Conservation (phyloP, 495 filamentous ascomycete genomes). For the Penicillium waksmanii region DNA sequence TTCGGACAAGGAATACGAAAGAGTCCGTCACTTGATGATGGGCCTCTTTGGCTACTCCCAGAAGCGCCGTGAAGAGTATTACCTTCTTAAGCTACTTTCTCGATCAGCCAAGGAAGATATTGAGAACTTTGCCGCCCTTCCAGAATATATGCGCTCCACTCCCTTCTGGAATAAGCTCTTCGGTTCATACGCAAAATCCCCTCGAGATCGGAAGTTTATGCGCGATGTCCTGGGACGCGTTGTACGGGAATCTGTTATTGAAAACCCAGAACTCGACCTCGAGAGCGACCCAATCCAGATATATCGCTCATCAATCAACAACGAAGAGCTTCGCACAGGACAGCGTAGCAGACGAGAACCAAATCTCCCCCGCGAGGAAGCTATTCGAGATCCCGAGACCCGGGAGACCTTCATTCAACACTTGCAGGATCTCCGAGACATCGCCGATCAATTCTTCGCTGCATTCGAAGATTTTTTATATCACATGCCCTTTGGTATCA, state of each 20-base stretch:
- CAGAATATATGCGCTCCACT: slow-evolving; percentile 86
- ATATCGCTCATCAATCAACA: slow-evolving; percentile 90
- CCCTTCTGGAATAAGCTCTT: slow-evolving; percentile 93
- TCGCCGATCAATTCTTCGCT: slow-evolving; percentile 84
- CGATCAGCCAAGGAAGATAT: slow-evolving; percentile 86
- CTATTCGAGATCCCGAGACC: slow-evolving; percentile 91
- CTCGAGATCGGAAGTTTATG: slow-evolving; percentile 89
- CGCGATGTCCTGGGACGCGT: slow-evolving; percentile 80
- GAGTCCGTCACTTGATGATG: slow-evolving; percentile 93
- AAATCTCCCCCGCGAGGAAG: slow-evolving; percentile 85
- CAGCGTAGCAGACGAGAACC: slow-evolving; percentile 75
- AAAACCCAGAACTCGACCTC: slow-evolving; percentile 85
- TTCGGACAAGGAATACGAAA: slow-evolving; percentile 88
- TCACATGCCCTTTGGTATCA: slow-evolving; percentile 90
- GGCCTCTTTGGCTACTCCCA: slow-evolving; percentile 96
- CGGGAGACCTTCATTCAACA: slow-evolving; percentile 90
- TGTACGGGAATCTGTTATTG: slow-evolving; percentile 85
- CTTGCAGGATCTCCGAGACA: slow-evolving; percentile 88
- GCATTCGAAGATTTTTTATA: slow-evolving; percentile 80
- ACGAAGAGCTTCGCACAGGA: slow-evolving; percentile 93
- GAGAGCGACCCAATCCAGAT: slow-evolving; percentile 99
- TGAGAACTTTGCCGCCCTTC: slow-evolving; percentile 68
- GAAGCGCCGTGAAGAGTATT: slow-evolving; percentile 95
- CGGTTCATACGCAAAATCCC: slow-evolving; percentile 85
- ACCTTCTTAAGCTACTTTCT: slow-evolving; percentile 86